Evolutionary conservation across 2,329 filamentous ascomycete genomes (phyloP).

Genomic region (Neofusicoccum ribis): DNA sequence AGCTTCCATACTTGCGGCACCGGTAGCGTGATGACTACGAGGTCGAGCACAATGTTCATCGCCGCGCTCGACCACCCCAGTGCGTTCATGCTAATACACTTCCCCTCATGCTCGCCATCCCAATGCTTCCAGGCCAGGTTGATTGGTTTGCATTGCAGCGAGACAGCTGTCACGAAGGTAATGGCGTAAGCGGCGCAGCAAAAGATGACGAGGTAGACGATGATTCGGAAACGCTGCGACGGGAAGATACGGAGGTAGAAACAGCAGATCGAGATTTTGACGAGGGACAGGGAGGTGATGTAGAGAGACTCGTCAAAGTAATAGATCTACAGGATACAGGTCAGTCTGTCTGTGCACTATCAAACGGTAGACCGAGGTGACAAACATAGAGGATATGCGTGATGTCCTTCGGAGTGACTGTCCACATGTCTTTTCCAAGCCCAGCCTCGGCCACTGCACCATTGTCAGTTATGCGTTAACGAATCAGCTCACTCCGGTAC

Average conservation of each 20-base stretch:
- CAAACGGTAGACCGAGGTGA: not conserved
- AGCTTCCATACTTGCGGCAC: slow-evolving; percentile 33
- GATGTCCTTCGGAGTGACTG: slow-evolving; percentile 43
- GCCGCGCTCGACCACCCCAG: slow-evolving; percentile 33
- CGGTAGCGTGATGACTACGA: slow-evolving; percentile 34
- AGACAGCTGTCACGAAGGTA: slow-evolving; percentile 25
- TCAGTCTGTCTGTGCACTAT: not conserved
- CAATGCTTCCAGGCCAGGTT: slow-evolving; percentile 34
- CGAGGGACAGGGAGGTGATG: slow-evolving; percentile 29
- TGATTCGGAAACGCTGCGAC: slow-evolving; percentile 24
- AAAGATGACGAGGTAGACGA: slow-evolving; percentile 31
- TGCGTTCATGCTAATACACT: slow-evolving; percentile 39
- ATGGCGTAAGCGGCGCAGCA: slow-evolving; percentile 25
- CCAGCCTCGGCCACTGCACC: slow-evolving; percentile 37
- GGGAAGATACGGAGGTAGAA: slow-evolving; percentile 37
- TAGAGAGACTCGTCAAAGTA: slow-evolving; percentile 38
- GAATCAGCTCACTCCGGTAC: not conserved
- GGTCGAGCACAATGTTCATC: slow-evolving; percentile 34
- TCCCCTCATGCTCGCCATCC: slow-evolving; percentile 31
- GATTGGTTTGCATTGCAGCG: slow-evolving; percentile 38
- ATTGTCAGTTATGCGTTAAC: not conserved
- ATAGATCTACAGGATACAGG: slow-evolving; percentile 24
- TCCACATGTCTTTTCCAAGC: slow-evolving; percentile 56
- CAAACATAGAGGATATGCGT: slow-evolving; percentile 42
- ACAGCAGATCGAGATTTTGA: slow-evolving; percentile 34